phyloP scores from a whole-genome alignment of 2,329 filamentous ascomycete genomes.

The Pseudopyricularia cyperi region DNA sequence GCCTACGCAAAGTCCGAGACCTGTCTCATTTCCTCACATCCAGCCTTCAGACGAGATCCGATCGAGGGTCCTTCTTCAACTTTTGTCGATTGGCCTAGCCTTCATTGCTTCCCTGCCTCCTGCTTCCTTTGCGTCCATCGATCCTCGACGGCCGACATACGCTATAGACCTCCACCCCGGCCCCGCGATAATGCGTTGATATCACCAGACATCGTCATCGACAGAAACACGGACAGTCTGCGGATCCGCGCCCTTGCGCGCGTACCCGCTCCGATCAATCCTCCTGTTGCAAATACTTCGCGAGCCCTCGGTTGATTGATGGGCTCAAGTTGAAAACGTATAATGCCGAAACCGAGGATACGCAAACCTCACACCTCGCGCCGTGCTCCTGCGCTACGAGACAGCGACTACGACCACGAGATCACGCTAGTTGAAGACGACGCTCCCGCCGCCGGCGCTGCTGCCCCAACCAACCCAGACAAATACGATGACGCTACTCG shows the following conservation, averaged over 20 bases:
- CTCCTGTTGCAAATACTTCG: no score
- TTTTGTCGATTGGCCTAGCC: no score
- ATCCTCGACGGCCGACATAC: background rate
- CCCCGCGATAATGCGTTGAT: background rate
- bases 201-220: background rate
- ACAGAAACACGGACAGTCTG: background rate
- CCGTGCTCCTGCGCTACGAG: constrained; percentile 39
- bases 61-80: no score
- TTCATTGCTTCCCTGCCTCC: no score
- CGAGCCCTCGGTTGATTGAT: background rate
- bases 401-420: constrained; percentile 56
- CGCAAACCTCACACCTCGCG: constrained; percentile 33
- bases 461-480: background rate
- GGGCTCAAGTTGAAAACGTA: background rate
- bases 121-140: background rate
- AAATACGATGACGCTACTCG: background rate
- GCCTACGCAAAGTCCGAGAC: no score
- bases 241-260: background rate
- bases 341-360: constrained; percentile 21
- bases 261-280: background rate
- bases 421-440: constrained; percentile 50
- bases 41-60: no score
- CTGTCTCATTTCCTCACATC: no score
- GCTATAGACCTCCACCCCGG: background rate
- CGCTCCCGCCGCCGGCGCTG: background rate